Conservation (phyloP, 2,329 filamentous ascomycete species). For the Neonectria magnoliae region DNA sequence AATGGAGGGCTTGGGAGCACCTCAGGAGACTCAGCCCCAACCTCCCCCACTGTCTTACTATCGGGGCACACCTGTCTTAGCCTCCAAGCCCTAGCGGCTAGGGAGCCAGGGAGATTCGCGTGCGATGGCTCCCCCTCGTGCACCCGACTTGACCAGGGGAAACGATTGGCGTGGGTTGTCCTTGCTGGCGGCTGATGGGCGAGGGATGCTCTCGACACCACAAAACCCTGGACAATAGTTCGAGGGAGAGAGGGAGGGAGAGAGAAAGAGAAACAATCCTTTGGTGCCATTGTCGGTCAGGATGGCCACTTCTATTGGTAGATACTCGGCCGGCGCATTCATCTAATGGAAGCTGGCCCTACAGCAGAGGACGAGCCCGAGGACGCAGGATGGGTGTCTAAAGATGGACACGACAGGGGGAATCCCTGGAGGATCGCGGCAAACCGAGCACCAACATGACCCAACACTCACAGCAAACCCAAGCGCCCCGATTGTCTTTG, state of each 20-base stretch:
- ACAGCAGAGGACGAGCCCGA: conserved; percentile 2
- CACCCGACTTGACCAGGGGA: background rate
- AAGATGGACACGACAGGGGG: conserved; percentile 8
- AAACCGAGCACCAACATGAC: conserved; percentile 10
- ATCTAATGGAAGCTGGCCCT: conserved; percentile 1
- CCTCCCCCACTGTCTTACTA: conserved; percentile 9
- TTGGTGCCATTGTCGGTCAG: background rate
- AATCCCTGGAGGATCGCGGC: conserved; percentile 18
- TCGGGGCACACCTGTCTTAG: conserved; percentile 15
- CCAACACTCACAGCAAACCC: background rate
- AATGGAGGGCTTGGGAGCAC: conserved; percentile 12
- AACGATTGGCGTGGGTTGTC: background rate
- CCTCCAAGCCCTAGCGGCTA: conserved; percentile 26
- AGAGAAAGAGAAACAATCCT: background rate
- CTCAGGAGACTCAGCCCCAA: conserved; percentile 25
- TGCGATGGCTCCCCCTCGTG: background rate
- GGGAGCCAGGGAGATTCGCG: conserved; percentile 3
- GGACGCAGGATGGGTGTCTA: background rate
- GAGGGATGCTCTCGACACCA: background rate
- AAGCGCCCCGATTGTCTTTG: background rate
- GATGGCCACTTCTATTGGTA: conserved; percentile 4
- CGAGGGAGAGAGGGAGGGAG: background rate
- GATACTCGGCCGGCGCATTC: background rate
- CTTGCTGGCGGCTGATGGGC: background rate
- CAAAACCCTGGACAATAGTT: background rate